These are phyloP conservation scores for Andrographis paniculata DNA, from an alignment of 305 asterid genomes.

Conservation along the genomic window DNA sequence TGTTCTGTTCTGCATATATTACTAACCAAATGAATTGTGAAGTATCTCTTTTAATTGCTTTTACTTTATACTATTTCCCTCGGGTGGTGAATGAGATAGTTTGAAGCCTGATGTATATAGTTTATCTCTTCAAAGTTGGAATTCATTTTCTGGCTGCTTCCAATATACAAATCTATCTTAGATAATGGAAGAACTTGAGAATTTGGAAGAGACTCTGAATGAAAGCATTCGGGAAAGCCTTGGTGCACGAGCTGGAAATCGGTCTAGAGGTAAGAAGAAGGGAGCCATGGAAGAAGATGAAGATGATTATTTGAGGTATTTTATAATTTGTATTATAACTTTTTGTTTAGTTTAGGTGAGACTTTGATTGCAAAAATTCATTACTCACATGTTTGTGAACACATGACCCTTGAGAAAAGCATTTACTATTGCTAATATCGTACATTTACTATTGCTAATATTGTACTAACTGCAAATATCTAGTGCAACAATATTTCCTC, in stretches of 20 bases:
- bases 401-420: constrained; percentile 2
- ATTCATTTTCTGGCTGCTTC: constrained; percentile 7
- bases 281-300: constrained; percentile 58
- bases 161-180: constrained; percentile 20
- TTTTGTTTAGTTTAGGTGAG: neutral
- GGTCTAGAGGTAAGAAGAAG: constrained; percentile 51
- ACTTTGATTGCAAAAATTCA: no score
- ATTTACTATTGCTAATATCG: no score
- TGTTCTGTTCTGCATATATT: no score
- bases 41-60: neutral
- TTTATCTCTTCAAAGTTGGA: constrained; percentile 3
- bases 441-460: no score
- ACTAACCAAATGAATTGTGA: neutral
- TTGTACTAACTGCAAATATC: neutral
- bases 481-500: constrained; percentile 2
- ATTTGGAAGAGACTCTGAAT: constrained; percentile 92
- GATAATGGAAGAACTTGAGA: constrained; percentile 97
- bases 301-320: constrained; percentile 62
- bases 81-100: neutral
- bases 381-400: constrained; percentile 7
- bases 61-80: no score
- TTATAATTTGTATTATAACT: constrained; percentile 2
- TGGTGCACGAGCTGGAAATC: constrained; percentile 80
- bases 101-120: constrained; percentile 1
- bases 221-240: constrained; percentile 90